Percentiles rank a stretch among this genome's conserved stretches.
phyloP scores from a whole-genome alignment of 2,329 filamentous ascomycete species.

The Pseudogymnoascus sp. region DNA sequence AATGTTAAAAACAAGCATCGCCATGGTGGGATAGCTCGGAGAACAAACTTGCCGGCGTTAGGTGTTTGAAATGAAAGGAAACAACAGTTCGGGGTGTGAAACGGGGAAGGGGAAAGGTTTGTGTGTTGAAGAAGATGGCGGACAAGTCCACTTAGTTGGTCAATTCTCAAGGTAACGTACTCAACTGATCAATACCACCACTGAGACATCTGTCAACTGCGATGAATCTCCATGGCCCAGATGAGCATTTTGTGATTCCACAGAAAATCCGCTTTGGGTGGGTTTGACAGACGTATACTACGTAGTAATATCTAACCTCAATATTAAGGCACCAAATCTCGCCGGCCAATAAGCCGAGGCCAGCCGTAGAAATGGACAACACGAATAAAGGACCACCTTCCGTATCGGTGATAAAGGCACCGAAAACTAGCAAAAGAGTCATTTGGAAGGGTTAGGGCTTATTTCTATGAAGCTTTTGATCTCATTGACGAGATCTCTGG shows the following conservation, averaged over 20 bases:
- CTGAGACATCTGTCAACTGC: neutral
- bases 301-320: neutral
- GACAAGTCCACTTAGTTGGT: neutral
- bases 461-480: conserved; percentile 9
- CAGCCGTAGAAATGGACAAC: neutral
- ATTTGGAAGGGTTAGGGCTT: neutral
- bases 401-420: conserved; percentile 7
- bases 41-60: neutral
- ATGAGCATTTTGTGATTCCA: neutral
- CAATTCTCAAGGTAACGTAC: neutral
- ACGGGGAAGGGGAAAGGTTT: neutral
- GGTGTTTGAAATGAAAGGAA: neutral
- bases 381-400: neutral
- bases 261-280: neutral
- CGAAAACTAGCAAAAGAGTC: neutral
- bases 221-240: neutral
- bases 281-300: neutral
- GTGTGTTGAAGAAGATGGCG: neutral
- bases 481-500: conserved; percentile 1
- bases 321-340: neutral
- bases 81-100: neutral
- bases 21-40: neutral
- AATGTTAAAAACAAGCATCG: neutral
- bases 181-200: neutral
- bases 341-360: conserved; percentile 1